Evolutionary conservation across 139 green algal genomes (phyloP), one percentile per base, ranked within the genome.

Genomic region (Chlorella sp.): DNA sequence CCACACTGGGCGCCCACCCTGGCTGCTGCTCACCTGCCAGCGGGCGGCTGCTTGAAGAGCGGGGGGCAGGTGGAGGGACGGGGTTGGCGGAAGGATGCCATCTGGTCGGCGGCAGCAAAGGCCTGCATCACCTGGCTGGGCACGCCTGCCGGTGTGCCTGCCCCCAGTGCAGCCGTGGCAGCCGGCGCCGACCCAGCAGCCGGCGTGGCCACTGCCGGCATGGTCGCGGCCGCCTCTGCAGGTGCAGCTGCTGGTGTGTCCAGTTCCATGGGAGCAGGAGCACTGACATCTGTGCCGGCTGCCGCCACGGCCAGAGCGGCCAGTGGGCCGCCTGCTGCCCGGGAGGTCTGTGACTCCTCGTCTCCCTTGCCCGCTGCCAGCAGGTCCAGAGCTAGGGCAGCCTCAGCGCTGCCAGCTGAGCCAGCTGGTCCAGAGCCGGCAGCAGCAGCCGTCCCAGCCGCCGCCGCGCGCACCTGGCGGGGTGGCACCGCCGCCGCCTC

Each of bases 31-130:
- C 5, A 57, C 48, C 34, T 30, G 14, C 34, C 75, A 0, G 15
- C 75, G 9, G 75, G n/a, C 0, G 75, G n/a, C 81, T 69, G 85
- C 71, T 91, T 91, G 88, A 91, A 91, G 26, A 91, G 83, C 69
- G 88, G 88, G 24, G 88, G 88, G 80, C 88, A 91, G 34, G 77
- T 37, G 69, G 68, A 60, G n/a, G 88, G 88, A 32, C 85, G 71
- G 19, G 71, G 85, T n/a, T 89, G 85, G 71, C 83, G 85, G 71
- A 39, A 83, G 18, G 26, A 5, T 9, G 48, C 3, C 18, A 76
- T 42, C 66, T 88, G 84, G 28, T 81, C 85, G 2, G 85, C 85
- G 3, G 69, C 85, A 53, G 69, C 85, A 71, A 89, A 69, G 22
- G 71, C 85, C 1, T 32, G 30, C 53, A 82, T 42, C 16, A 81